Percentiles rank a stretch among this genome's conserved stretches.
Conservation (phyloP, 2,329 filamentous ascomycete species). For the Penicillium verrucosum region DNA sequence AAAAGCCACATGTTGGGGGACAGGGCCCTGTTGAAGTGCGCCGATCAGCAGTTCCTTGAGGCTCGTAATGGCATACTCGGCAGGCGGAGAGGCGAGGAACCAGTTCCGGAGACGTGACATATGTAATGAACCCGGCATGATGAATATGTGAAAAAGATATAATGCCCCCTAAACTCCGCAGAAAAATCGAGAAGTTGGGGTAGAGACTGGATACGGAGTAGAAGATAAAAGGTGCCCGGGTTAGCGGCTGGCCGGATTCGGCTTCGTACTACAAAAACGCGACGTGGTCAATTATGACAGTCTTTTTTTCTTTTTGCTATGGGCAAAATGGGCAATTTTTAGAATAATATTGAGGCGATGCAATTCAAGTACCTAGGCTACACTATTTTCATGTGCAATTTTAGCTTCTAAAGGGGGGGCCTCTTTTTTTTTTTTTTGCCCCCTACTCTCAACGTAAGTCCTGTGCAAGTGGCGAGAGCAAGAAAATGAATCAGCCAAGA, state of each 20-base stretch:
- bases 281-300: slow-evolving; percentile 20
- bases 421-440: background rate
- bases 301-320: background rate
- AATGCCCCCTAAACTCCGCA: background rate
- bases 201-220: background rate
- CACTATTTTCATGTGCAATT: slow-evolving; percentile 19
- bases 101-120: slow-evolving; percentile 65
- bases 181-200: slow-evolving; percentile 2
- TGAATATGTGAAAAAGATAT: slow-evolving; percentile 8
- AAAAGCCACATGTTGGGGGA: slow-evolving; percentile 96
- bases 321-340: background rate
- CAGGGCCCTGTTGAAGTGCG: slow-evolving; percentile 81
- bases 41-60: slow-evolving; percentile 83
- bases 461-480: slow-evolving; percentile 10
- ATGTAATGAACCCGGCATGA: slow-evolving; percentile 53
- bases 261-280: slow-evolving; percentile 12
- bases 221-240: slow-evolving; percentile 2
- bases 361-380: slow-evolving; percentile 23
- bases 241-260: slow-evolving; percentile 6
- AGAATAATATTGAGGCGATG: background rate
- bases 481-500: slow-evolving; percentile 4
- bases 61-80: slow-evolving; percentile 80
- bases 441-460: background rate
- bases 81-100: slow-evolving; percentile 82
- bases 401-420: background rate